Evolutionary conservation across 2,329 filamentous ascomycete genomes (phyloP).

Genomic region (Monosporascus sp.): DNA sequence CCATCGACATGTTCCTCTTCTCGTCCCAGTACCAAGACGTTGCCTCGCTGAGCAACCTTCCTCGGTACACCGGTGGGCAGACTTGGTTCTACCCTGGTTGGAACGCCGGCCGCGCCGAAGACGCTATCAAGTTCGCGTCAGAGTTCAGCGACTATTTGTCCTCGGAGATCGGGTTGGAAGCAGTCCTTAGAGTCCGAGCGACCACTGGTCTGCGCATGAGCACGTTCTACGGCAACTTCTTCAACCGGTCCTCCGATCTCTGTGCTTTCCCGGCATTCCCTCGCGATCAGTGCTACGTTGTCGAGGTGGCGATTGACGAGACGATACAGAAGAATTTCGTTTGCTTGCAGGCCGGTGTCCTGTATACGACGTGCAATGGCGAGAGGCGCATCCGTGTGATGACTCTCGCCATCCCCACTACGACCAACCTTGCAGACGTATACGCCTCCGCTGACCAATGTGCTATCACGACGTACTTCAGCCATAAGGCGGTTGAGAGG

Average conservation of each 20-base stretch:
- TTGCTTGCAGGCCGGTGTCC: constrained; percentile 87
- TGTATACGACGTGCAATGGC: constrained; percentile 97
- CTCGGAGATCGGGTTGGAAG: constrained; percentile 91
- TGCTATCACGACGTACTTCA: constrained; percentile 90
- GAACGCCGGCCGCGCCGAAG: constrained; percentile 89
- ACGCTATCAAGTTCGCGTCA: constrained; percentile 94
- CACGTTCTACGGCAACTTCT: constrained; percentile 99
- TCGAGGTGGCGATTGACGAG: constrained; percentile 97
- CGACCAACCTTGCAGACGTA: constrained; percentile 80
- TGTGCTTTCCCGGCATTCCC: constrained; percentile 98
- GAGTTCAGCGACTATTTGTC: constrained; percentile 98
- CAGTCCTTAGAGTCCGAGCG: constrained; percentile 89
- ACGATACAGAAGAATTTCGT: constrained; percentile 85
- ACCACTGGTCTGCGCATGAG: constrained; percentile 94
- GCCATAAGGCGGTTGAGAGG: constrained; percentile 94
- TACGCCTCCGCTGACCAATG: constrained; percentile 94
- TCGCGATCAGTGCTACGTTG: constrained; percentile 93
- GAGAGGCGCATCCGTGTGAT: constrained; percentile 92
- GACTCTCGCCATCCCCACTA: constrained; percentile 89
- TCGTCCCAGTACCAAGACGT: constrained; percentile 96
- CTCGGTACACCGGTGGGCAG: constrained; percentile 92
- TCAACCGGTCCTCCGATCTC: constrained; percentile 95
- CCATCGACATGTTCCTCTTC: constrained; percentile 97
- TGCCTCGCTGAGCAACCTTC: constrained; percentile 89
- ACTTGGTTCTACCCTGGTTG: constrained; percentile 98